Conservation (phyloP, 495 filamentous ascomycete species). For the Neurospora sp. region DNA sequence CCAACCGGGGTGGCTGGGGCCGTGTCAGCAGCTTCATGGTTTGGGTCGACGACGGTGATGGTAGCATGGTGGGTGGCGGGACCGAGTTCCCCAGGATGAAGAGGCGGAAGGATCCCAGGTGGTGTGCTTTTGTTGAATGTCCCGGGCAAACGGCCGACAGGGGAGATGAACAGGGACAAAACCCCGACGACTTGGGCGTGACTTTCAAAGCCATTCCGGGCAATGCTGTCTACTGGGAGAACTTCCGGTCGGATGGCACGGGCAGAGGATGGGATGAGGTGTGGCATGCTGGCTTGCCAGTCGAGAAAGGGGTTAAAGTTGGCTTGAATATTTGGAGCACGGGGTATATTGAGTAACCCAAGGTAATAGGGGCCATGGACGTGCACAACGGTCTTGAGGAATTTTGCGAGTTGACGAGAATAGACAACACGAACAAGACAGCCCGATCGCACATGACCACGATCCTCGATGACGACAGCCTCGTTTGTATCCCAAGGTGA, state of each 20-base stretch:
- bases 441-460: not conserved
- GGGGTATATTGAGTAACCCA: slow-evolving; percentile 15
- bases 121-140: slow-evolving; percentile 38
- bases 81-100: slow-evolving; percentile 34
- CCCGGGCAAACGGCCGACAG: not conserved
- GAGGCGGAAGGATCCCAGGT: slow-evolving; percentile 17
- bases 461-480: not conserved
- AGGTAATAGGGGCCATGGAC: not conserved
- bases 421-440: not conserved
- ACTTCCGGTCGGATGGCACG: slow-evolving; percentile 35
- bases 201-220: slow-evolving; percentile 32
- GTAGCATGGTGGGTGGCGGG: slow-evolving; percentile 28
- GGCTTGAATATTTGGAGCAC: slow-evolving; percentile 41
- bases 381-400: not conserved
- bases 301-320: slow-evolving; percentile 32
- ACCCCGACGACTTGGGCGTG: slow-evolving; percentile 15
- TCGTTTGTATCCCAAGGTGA: not conserved
- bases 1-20: slow-evolving; percentile 30
- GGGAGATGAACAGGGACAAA: slow-evolving; percentile 1
- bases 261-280: slow-evolving; percentile 34
- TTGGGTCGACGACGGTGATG: slow-evolving; percentile 28
- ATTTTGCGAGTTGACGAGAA: not conserved
- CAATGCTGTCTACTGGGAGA: slow-evolving; percentile 42
- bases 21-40: slow-evolving; percentile 39
- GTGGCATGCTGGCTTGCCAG: slow-evolving; percentile 40